Percentiles rank a stretch among this genome's conserved stretches.
These are phyloP conservation scores for Scedosporium boydii DNA, from an alignment of 2,329 filamentous ascomycete species.

Conservation along the genomic window DNA sequence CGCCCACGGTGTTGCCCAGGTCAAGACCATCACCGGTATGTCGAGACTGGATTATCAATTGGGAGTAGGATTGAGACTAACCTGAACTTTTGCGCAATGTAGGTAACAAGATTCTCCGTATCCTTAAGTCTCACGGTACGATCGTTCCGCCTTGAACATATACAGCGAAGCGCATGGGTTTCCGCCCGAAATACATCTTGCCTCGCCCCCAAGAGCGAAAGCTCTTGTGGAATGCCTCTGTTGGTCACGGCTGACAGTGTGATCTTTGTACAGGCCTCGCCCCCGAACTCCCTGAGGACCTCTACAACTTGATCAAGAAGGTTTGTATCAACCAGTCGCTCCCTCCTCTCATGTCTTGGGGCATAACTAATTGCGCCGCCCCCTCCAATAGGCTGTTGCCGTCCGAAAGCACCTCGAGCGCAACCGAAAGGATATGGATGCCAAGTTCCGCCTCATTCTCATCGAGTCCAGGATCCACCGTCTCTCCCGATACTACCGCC, in stretches of 20 bases:
- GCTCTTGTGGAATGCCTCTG: conserved; percentile 55
- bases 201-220: conserved; percentile 8
- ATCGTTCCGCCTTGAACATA: conserved; percentile 28
- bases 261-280: conserved; percentile 82
- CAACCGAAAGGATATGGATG: conserved; percentile 99
- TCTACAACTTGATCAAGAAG: conserved; percentile 99
- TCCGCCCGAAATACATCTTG: conserved; percentile 14
- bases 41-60: conserved; percentile 10
- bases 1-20: conserved; percentile 95
- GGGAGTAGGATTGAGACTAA: neutral
- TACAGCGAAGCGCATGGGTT: conserved; percentile 18
- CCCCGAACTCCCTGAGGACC: conserved; percentile 97
- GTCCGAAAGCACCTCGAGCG: conserved; percentile 99
- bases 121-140: conserved; percentile 96
- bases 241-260: conserved; percentile 91
- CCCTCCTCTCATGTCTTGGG: neutral
- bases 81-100: conserved; percentile 8
- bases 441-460: conserved; percentile 99
- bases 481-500: conserved; percentile 99
- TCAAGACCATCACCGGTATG: conserved; percentile 94
- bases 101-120: conserved; percentile 99
- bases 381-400: conserved; percentile 63
- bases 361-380: conserved; percentile 18
- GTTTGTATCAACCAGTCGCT: conserved; percentile 33
- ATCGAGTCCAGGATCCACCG: conserved; percentile 99